A percentile compares a stretch with the other conserved stretches of the same genome.
Evolutionary conservation across 2,329 filamentous ascomycete genomes (phyloP).

Genomic region (Aulographum hederae): DNA sequence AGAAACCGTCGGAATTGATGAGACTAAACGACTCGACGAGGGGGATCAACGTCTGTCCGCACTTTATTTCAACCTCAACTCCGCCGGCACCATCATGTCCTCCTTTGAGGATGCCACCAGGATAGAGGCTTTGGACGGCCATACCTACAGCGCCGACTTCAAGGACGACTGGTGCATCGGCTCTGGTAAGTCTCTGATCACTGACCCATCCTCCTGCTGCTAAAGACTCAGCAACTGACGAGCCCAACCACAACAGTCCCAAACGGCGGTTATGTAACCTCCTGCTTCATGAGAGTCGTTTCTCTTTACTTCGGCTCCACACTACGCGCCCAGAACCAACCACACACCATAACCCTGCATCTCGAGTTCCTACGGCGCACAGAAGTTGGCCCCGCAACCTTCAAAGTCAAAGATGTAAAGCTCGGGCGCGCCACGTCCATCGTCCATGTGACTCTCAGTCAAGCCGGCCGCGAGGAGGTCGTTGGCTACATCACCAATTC

Average conservation of each 20-base stretch:
- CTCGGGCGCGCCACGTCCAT: constrained; percentile 44
- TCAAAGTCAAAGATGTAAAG: constrained; percentile 44
- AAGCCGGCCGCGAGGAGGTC: constrained; percentile 39
- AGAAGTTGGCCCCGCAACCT: constrained; percentile 33
- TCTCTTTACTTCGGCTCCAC: constrained; percentile 39
- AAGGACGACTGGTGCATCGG: constrained; percentile 46
- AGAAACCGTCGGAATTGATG: too few relatives aligned
- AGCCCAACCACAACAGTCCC: constrained; percentile 34
- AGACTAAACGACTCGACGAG: too few relatives aligned
- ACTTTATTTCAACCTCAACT: too few relatives aligned
- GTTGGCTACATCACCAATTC: constrained; percentile 47
- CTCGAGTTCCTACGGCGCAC: constrained; percentile 48
- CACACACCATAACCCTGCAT: constrained; percentile 45
- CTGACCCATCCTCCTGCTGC: not conserved
- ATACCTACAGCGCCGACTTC: constrained; percentile 39
- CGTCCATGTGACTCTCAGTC: constrained; percentile 42
- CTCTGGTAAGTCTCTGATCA: constrained; percentile 25
- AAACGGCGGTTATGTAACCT: constrained; percentile 52
- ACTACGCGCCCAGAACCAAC: constrained; percentile 38
- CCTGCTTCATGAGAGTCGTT: constrained; percentile 41
- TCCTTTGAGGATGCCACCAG: constrained; percentile 29
- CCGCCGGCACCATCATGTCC: too few relatives aligned
- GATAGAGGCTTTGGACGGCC: constrained; percentile 29
- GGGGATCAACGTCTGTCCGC: too few relatives aligned
- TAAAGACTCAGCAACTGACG: not conserved